A percentile compares a stretch with the other conserved stretches of the same genome.
These are phyloP conservation scores for Pyronema omphalodes DNA, from an alignment of 495 filamentous ascomycete species.

Conservation along the genomic window DNA sequence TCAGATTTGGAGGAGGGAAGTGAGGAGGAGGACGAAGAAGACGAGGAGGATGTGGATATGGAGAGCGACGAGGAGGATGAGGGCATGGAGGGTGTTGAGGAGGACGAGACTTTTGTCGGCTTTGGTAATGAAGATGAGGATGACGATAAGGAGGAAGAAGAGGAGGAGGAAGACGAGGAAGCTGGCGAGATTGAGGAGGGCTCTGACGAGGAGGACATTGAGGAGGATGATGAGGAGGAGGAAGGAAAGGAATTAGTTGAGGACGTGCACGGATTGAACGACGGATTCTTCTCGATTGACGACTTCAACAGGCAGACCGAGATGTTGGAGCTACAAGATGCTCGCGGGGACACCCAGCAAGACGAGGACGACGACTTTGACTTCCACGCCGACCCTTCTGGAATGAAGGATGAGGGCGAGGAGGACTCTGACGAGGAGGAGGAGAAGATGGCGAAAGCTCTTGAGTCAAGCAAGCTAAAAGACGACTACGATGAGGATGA, in stretches of 20 bases:
- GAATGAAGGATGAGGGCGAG: constrained; percentile 18
- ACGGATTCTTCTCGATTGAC: constrained; percentile 96
- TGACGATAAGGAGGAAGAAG: constrained; percentile 19
- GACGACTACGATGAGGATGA: constrained; percentile 32
- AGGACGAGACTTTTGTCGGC: constrained; percentile 14
- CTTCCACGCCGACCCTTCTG: constrained; percentile 41
- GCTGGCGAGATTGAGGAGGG: constrained; percentile 19
- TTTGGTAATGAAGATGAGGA: constrained; percentile 14
- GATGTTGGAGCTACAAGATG: constrained; percentile 67
- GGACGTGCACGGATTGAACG: constrained; percentile 57
- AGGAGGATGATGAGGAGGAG: constrained; percentile 23
- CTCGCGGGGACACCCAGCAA: constrained; percentile 31
- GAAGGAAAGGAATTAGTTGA: constrained; percentile 27
- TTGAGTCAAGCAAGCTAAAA: constrained; percentile 11
- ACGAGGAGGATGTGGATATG: constrained; percentile 19
- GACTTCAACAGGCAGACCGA: constrained; percentile 91
- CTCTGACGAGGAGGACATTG: constrained; percentile 24
- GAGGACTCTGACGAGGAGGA: constrained; percentile 10
- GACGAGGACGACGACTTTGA: constrained; percentile 47
- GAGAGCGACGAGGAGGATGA: constrained; percentile 31
- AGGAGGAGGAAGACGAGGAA: constrained; percentile 26
- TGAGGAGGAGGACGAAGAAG: constrained; percentile 6
- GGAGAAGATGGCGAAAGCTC: constrained; percentile 2
- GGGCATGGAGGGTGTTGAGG: constrained; percentile 33
- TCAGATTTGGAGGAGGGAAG: constrained; percentile 10